Percentiles rank a stretch among this genome's conserved stretches.
phyloP scores from a whole-genome alignment of 176 grass and related monocot species.

The Ampelocalamus luodianensis region DNA sequence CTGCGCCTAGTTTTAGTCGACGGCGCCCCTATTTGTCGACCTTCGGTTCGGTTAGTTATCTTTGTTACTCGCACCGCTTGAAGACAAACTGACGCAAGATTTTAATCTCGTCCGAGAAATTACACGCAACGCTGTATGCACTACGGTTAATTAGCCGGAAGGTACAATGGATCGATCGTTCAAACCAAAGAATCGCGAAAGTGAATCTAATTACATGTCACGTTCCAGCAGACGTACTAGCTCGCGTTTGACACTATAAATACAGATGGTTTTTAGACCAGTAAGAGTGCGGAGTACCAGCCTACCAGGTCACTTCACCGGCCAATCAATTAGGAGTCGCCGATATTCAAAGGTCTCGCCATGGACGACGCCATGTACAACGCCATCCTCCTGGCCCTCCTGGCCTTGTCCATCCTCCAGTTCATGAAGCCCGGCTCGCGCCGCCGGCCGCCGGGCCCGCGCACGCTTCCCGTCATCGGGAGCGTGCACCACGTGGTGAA shows the following conservation, averaged over 20 bases:
- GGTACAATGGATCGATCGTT: constrained; percentile 9
- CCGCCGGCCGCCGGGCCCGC: constrained; percentile 21
- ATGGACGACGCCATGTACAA: constrained; percentile 49
- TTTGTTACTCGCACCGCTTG: no score
- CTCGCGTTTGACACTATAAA: constrained; percentile 17
- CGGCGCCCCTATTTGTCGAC: not conserved
- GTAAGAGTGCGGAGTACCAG: not conserved
- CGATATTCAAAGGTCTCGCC: not conserved
- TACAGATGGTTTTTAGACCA: not conserved
- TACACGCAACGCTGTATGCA: no score
- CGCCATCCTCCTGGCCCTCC: constrained; percentile 37
- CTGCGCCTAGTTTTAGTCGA: not conserved
- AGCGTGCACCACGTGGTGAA: constrained; percentile 52
- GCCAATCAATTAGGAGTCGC: not conserved
- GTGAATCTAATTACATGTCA: not conserved
- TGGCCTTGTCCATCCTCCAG: constrained; percentile 41
- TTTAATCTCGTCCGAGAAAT: no score
- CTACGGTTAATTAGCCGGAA: not conserved
- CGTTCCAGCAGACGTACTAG: no score
- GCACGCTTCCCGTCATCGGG: constrained; percentile 45
- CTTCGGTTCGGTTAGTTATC: not conserved
- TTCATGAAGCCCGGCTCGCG: not conserved
- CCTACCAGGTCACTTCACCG: not conserved
- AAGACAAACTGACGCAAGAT: no score
- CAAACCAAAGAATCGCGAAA: constrained; percentile 31